Evolutionary conservation across 2,329 filamentous ascomycete species (phyloP).

Genomic region (Shiraia bambusicola): DNA sequence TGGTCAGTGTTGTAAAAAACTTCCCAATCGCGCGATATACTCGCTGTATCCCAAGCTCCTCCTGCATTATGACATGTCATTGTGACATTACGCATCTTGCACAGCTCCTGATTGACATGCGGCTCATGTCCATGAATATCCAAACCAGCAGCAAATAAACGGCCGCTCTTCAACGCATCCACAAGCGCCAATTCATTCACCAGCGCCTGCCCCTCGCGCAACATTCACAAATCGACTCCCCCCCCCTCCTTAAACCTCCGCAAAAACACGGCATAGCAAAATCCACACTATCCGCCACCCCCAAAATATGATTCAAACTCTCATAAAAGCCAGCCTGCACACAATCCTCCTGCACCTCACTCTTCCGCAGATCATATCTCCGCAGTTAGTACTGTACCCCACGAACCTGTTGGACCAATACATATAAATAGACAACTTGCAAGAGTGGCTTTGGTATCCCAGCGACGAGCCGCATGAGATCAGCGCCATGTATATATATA

Average conservation of each 20-base stretch:
- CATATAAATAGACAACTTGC: no score
- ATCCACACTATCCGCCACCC: conserved; percentile 31
- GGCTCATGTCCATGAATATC: conserved; percentile 44
- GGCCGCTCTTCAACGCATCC: conserved; percentile 34
- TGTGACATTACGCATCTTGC: conserved; percentile 36
- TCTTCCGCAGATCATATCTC: conserved; percentile 5
- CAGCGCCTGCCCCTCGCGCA: conserved; percentile 36
- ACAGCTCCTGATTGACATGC: conserved; percentile 28
- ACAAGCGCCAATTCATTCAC: conserved; percentile 41
- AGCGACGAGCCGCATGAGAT: neutral
- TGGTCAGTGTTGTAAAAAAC: conserved; percentile 34
- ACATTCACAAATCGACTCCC: conserved; percentile 40
- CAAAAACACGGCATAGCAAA: conserved; percentile 38
- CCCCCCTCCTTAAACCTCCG: conserved; percentile 27
- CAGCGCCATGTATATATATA: no score
- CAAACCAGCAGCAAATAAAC: conserved; percentile 38
- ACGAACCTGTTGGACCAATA: no score
- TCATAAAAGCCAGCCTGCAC: conserved; percentile 26
- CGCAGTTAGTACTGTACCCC: no score
- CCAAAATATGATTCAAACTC: conserved; percentile 32
- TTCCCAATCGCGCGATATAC: conserved; percentile 62
- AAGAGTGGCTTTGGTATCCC: no score
- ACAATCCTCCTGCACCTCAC: conserved; percentile 11
- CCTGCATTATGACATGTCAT: conserved; percentile 62
- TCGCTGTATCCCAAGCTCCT: conserved; percentile 60